phyloP scores from a whole-genome alignment of 2,329 filamentous ascomycete genomes.

The Penicillium sp. region DNA sequence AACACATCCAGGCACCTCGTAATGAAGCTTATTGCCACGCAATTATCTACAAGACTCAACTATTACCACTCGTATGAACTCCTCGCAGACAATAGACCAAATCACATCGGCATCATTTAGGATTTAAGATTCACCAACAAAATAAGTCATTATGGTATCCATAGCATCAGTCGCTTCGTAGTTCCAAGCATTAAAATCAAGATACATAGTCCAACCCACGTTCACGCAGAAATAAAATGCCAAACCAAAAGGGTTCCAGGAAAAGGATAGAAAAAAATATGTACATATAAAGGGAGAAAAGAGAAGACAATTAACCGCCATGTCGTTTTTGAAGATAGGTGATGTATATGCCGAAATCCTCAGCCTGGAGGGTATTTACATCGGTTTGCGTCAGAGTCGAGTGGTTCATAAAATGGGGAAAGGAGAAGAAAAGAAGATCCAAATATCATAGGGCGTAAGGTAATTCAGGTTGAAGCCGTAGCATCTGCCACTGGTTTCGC shows the following conservation, averaged over 20 bases:
- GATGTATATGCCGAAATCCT: background rate
- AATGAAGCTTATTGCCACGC: background rate
- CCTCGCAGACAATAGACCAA: background rate
- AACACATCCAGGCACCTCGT: background rate
- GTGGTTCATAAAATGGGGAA: background rate
- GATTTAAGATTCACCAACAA: background rate
- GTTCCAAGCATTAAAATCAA: conserved; percentile 22
- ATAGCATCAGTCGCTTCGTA: conserved; percentile 29
- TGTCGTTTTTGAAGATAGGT: conserved; percentile 13
- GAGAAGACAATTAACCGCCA: conserved; percentile 4
- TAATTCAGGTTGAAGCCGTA: conserved; percentile 3
- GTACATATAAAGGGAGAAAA: background rate
- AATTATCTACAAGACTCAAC: background rate
- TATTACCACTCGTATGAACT: background rate
- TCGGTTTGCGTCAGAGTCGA: background rate
- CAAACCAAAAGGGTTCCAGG: background rate
- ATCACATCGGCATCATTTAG: background rate
- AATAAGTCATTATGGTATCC: conserved; percentile 26
- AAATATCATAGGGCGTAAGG: background rate
- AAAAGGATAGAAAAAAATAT: background rate
- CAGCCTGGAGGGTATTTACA: conserved; percentile 16
- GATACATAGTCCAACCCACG: conserved; percentile 6
- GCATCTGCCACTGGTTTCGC: background rate
- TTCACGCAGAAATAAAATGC: background rate
- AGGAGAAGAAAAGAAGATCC: background rate